Base-by-base conservation (phyloP, 2,329 filamentous ascomycete species). In the Fusarium transvaalense region DNA sequence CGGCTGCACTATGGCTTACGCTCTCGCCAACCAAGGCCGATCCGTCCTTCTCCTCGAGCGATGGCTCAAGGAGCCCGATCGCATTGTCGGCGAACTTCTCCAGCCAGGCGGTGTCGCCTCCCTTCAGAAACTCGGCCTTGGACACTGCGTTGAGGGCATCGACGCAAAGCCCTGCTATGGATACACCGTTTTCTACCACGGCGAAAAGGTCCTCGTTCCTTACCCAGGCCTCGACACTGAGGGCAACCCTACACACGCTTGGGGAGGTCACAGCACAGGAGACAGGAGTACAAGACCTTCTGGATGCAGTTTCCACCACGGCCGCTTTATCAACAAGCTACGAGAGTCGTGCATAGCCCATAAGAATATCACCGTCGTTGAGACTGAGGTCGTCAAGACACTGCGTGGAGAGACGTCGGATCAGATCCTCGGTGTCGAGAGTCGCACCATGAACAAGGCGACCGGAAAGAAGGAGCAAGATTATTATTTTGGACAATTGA, bases 1-100 rank as follows among this genome's bases (percentile, higher is more conserved):
- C 67, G 96, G 96, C 39, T 97, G 93, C 78, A 92, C 94, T 21
- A 84, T 94, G 23, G 95, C 96, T 19, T 92, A 90, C 68, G 89
- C 95, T 23, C 86, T 98, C 45, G 94, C 92, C 61, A 90, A 92
- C 73, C 96, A 98, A 82, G 94, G 94, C 55, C 89, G 96, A 67
- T 97, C 92, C 78, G 94, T 99, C 27, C 86, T 98, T 27, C 83
- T 99, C 52, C 88, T 99, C 51, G 96, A 99, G 82, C 88, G 88
- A 75, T 97, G 89, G 81, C 84, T 98, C 81, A 93, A 93, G 80
- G 91, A 98, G 82, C 96, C 96, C 21, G 92, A 98, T 82, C 90
- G 96, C 68, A 99, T 99, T 71, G 94, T 99, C 47, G 96, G 96
- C 73, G 96, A 99, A 82, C 82, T 99, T 69, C 83, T 99, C 73